Evolutionary conservation across 73 alveolate species (phyloP), one percentile per base, ranked within the genome.

Genomic region (Paramecium biaurelia): DNA sequence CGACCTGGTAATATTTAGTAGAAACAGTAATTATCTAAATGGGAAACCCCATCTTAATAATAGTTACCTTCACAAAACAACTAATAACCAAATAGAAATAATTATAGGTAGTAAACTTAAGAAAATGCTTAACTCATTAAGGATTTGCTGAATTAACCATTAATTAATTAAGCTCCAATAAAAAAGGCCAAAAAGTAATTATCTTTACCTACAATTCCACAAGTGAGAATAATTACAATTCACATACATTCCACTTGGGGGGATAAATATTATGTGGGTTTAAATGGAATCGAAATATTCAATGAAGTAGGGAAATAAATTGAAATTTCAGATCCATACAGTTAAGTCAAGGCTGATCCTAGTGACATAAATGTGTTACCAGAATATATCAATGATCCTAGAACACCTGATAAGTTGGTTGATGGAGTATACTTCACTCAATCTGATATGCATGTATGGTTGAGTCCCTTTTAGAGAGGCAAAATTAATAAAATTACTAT

Each of bases 401-500:
- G 99, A 49, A 96, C 98, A 28, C 92, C 94, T 3, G 99, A 96
- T 93, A 96, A 96, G 57, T 93, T 96, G 12, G 92, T 96, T 7
- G 98, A 95, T 76, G 98, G 97, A 15, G 92, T 86, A 38, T 94
- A 95, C 28, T 82, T 92, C 1, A 96, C 99, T 6, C 85, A 92
- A 28, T 98, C 96, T 67, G 99, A 96, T 92, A 35, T 96, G 41
- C 98, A 96, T 89, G 97, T 94, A 10, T 96, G 99, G 98, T 92
- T 96, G 56, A 95, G 98, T 59, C 99, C 99, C 4, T 96, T 94
- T 89, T 94, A 97, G 10, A 92, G 95, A 57, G 98, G 99, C 20
- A 92, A 95, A 11, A 94, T 85, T 37, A 95, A 96, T 86, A 85
- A 92, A n/a, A 88, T 96, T 11, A 58, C 84, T 8, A 92, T 96